A percentile compares a stretch with the other conserved stretches of the same genome.
Evolutionary conservation across 495 filamentous ascomycete genomes (phyloP).

Genomic region (Chaetomium cochliodes): DNA sequence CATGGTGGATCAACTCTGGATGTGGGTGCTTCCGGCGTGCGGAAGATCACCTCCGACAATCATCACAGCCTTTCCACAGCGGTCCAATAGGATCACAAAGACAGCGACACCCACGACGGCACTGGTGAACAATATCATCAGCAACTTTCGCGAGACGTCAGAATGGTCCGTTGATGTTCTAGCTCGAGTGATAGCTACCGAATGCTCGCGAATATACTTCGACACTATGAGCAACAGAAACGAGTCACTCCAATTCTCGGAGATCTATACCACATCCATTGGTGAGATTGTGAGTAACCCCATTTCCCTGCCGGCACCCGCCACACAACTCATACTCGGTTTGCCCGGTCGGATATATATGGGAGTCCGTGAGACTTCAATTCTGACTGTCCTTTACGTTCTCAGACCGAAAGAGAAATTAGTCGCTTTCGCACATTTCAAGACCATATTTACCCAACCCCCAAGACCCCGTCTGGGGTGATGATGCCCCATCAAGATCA

Average conservation of each 20-base stretch:
- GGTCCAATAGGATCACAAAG: not conserved
- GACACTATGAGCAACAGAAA: not conserved
- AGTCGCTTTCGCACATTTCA: not conserved
- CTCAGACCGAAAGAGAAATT: not conserved
- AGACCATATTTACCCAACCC: not conserved
- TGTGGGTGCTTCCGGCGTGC: not conserved
- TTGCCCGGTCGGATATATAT: not conserved
- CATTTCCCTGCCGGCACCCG: no score
- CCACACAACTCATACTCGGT: no score
- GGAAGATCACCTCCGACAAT: not conserved
- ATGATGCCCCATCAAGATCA: not conserved
- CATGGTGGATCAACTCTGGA: not conserved
- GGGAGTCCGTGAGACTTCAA: not conserved
- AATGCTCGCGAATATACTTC: not conserved
- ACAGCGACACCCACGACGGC: not conserved
- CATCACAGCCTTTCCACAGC: not conserved
- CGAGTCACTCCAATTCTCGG: not conserved
- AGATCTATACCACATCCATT: not conserved
- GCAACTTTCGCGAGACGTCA: not conserved
- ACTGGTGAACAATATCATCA: not conserved
- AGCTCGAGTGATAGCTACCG: not conserved
- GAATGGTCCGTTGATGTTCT: not conserved
- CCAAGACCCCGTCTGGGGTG: no score
- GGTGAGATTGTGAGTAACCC: not conserved
- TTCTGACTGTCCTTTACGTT: not conserved